Evolutionary conservation across 495 filamentous ascomycete species (phyloP).

Genomic region (Pseudevernia furfuracea): DNA sequence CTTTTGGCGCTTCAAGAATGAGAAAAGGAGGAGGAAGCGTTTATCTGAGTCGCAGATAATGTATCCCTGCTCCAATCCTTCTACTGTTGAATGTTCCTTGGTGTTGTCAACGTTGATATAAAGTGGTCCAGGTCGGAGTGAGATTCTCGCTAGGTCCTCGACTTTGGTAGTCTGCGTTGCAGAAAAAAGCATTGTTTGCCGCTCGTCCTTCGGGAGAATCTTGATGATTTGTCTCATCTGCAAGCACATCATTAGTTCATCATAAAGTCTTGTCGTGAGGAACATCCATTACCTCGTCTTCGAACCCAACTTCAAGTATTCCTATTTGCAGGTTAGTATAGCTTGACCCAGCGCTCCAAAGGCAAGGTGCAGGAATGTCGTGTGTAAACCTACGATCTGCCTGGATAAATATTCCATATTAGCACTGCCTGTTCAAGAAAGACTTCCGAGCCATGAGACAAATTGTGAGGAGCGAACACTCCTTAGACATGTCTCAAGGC

Average conservation of each 20-base stretch:
- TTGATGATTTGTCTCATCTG: conserved; percentile 89
- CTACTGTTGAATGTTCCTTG: conserved; percentile 78
- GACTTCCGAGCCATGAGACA: background rate
- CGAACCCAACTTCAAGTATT: conserved; percentile 94
- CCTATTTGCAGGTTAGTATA: background rate
- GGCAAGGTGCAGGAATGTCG: background rate
- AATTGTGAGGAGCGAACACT: background rate
- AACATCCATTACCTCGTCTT: conserved; percentile 56
- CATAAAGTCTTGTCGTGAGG: no score
- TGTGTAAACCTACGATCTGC: conserved; percentile 45
- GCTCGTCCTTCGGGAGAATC: conserved; percentile 78
- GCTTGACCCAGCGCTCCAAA: background rate
- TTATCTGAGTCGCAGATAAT: conserved; percentile 88
- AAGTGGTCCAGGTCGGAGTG: conserved; percentile 79
- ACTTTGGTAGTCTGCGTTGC: conserved; percentile 98
- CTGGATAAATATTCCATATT: conserved; percentile 29
- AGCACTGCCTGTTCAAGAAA: background rate
- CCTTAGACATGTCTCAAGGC: background rate
- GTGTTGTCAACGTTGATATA: conserved; percentile 89
- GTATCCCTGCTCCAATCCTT: conserved; percentile 90
- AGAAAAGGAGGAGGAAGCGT: conserved; percentile 89
- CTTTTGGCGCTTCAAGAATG: conserved; percentile 66
- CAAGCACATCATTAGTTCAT: background rate
- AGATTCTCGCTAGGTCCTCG: conserved; percentile 91
- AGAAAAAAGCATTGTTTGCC: conserved; percentile 95